These are phyloP conservation scores for Balansia obtecta DNA, from an alignment of 2,329 filamentous ascomycete genomes.

Conservation along the genomic window DNA sequence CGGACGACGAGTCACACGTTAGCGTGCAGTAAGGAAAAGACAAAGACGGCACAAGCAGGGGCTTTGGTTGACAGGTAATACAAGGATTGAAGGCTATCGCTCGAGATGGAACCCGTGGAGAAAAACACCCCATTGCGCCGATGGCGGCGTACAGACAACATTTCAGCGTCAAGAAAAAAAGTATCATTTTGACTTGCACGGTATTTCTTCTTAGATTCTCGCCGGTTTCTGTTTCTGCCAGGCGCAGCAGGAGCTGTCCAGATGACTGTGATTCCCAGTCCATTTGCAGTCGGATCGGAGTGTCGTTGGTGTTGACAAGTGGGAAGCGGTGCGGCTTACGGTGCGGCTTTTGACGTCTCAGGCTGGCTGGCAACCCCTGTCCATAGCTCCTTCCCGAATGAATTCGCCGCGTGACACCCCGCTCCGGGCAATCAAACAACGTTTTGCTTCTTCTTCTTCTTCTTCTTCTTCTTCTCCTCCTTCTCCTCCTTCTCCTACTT, in stretches of 20 bases:
- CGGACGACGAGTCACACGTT: background rate
- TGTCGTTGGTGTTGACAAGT: background rate
- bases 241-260: background rate
- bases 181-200: no score
- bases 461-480: no score
- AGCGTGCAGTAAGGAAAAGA: background rate
- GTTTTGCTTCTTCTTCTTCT: conserved; percentile 8
- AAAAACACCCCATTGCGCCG: background rate
- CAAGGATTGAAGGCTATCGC: background rate
- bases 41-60: background rate
- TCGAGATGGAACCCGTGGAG: background rate
- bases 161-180: no score
- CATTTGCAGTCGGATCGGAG: background rate
- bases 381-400: conserved; percentile 1
- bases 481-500: no score
- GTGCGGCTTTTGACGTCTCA: conserved; percentile 5
- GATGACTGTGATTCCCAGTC: background rate
- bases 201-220: no score
- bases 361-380: conserved; percentile 1
- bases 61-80: no score
- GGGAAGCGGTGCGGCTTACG: no score
- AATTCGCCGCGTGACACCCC: background rate
- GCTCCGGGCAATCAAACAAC: background rate
- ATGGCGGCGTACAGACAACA: background rate
- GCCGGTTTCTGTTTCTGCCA: background rate